A percentile compares a stretch with the other conserved stretches of the same genome.
Conservation (phyloP, 1,284 basidiomycete species). For the Mycena citricolor region DNA sequence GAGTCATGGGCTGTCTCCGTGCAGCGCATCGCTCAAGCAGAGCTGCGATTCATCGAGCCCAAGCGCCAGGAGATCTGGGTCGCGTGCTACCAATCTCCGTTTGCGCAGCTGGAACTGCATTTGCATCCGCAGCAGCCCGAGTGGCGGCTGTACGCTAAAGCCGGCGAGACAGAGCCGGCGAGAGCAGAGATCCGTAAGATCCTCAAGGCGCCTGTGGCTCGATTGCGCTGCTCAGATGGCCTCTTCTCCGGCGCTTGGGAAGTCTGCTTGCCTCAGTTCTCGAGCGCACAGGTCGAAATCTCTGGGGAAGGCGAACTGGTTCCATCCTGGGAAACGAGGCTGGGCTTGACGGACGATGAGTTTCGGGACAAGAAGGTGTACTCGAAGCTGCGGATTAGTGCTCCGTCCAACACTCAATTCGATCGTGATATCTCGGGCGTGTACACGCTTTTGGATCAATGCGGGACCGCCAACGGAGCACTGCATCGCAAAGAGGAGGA, state of each 20-base stretch:
- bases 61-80: slow-evolving; percentile 90
- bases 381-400: slow-evolving; percentile 63
- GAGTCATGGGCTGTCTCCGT: slow-evolving; percentile 74
- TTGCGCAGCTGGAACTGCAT: slow-evolving; percentile 73
- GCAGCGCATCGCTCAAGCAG: slow-evolving; percentile 55
- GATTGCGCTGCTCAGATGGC: slow-evolving; percentile 60
- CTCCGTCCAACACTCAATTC: slow-evolving; percentile 57
- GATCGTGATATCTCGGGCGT: slow-evolving; percentile 82
- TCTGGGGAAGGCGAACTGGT: slow-evolving; percentile 71
- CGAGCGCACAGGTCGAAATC: slow-evolving; percentile 59
- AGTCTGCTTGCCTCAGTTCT: slow-evolving; percentile 71
- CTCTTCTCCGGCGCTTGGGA: slow-evolving; percentile 81
- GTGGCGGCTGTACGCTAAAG: slow-evolving; percentile 82
- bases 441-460: slow-evolving; percentile 81
- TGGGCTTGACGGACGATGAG: slow-evolving; percentile 73
- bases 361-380: slow-evolving; percentile 70
- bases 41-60: slow-evolving; percentile 82
- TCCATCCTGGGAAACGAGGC: slow-evolving; percentile 81
- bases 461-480: slow-evolving; percentile 87
- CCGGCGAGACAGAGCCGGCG: slow-evolving; percentile 68
- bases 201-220: slow-evolving; percentile 75
- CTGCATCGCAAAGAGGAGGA: slow-evolving; percentile 67
- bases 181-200: slow-evolving; percentile 79
- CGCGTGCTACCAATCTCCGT: slow-evolving; percentile 73
- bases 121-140: slow-evolving; percentile 78